Evolutionary conservation across 495 filamentous ascomycete species (phyloP).

Genomic region (Astrothelium subdiscretum): DNA sequence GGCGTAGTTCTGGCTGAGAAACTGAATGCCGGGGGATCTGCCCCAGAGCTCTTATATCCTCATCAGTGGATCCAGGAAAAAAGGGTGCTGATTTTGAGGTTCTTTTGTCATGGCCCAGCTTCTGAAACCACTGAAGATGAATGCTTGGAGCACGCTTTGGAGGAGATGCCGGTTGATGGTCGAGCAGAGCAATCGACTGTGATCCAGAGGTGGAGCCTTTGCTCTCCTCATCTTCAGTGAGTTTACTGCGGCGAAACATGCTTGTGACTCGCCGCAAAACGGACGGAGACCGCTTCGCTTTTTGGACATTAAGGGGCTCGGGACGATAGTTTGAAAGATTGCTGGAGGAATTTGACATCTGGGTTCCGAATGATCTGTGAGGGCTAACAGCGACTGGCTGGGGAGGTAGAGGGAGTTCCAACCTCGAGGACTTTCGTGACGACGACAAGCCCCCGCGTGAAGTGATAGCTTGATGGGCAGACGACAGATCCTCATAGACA

Average conservation of each 20-base stretch:
- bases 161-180: background rate
- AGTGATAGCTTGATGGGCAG: background rate
- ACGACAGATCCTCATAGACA: background rate
- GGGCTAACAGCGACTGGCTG: background rate
- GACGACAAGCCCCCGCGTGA: background rate
- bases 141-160: background rate
- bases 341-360: background rate
- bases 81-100: background rate
- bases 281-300: background rate
- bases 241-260: background rate
- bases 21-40: background rate
- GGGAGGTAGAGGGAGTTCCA: background rate
- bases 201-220: background rate
- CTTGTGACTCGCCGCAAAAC: background rate
- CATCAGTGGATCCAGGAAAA: background rate
- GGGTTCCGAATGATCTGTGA: background rate
- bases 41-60: background rate
- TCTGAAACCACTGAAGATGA: background rate
- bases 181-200: background rate
- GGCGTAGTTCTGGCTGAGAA: background rate
- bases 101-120: background rate
- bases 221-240: background rate
- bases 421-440: background rate
- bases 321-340: background rate
- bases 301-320: background rate